Conservation (phyloP, 176 grass and related monocot genomes). For the Typha latifolia region DNA sequence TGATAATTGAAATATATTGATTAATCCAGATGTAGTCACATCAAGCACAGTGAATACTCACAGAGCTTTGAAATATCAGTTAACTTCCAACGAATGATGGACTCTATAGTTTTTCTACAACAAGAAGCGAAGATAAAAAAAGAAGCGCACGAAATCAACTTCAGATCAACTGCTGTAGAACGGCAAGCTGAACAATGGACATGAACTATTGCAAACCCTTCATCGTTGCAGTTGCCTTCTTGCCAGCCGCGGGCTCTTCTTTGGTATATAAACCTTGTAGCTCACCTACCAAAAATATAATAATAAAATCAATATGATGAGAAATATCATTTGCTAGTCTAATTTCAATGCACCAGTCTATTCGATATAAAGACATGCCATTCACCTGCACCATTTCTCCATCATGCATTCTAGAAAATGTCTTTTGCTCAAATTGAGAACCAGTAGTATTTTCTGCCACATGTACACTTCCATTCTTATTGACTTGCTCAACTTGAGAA, state of each 20-base stretch:
- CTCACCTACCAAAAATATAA: slow-evolving; percentile 58
- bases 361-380: slow-evolving; percentile 2
- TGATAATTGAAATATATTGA: background rate
- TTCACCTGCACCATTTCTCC: slow-evolving; percentile 76
- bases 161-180: background rate
- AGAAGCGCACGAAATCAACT: background rate
- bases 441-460: slow-evolving; percentile 10
- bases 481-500: slow-evolving; percentile 53
- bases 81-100: background rate
- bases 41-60: background rate
- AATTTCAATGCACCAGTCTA: slow-evolving; percentile 1
- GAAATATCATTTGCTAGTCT: slow-evolving; percentile 1
- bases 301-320: slow-evolving; percentile 5
- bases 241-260: slow-evolving; percentile 46
- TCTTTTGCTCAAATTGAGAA: slow-evolving; percentile 76
- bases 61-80: background rate
- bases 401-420: slow-evolving; percentile 87
- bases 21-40: background rate
- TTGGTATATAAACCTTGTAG: slow-evolving; percentile 97
- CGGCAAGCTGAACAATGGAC: no score
- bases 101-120: background rate
- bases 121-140: background rate
- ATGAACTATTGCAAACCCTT: slow-evolving; percentile 18
- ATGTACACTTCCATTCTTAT: background rate
- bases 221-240: slow-evolving; percentile 69